A percentile compares a stretch with the other conserved stretches of the same genome.
Conservation (phyloP, 2,329 filamentous ascomycete species). For the Aureobasidium mangrovei region DNA sequence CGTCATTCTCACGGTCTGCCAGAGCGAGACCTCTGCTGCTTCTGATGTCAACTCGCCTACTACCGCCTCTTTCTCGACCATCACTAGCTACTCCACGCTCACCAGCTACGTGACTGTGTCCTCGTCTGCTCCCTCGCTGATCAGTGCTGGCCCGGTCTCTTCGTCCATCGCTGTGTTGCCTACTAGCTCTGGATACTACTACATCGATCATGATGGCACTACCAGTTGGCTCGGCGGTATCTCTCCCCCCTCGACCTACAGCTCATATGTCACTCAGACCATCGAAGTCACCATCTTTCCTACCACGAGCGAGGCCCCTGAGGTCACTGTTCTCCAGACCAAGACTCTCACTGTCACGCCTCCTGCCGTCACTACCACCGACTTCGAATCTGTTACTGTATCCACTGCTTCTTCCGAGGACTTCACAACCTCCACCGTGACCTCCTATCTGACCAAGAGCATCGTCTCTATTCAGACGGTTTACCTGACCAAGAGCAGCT, state of each 20-base stretch:
- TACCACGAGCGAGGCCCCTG: not conserved
- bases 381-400: not conserved
- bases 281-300: slow-evolving; percentile 13
- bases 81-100: slow-evolving; percentile 18
- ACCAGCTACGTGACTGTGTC: slow-evolving; percentile 15
- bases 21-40: not conserved
- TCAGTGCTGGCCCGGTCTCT: not conserved
- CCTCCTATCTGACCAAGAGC: slow-evolving; percentile 4
- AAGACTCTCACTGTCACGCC: slow-evolving; percentile 10
- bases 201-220: slow-evolving; percentile 17
- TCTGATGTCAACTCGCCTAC: not conserved
- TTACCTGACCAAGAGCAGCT: not conserved
- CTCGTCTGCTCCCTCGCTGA: slow-evolving; percentile 27
- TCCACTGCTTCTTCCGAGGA: not conserved
- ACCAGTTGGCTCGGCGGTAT: slow-evolving; percentile 23
- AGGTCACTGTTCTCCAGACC: not conserved
- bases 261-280: slow-evolving; percentile 6
- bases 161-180: not conserved
- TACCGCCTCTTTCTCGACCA: not conserved
- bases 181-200: slow-evolving; percentile 15
- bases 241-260: slow-evolving; percentile 16
- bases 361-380: slow-evolving; percentile 21
- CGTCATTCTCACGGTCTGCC: slow-evolving; percentile 2
- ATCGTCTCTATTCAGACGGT: slow-evolving; percentile 1
- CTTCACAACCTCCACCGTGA: slow-evolving; percentile 2